Evolutionary conservation across 345 rosid genomes (phyloP).

Genomic region (Orychophragmus violaceus): DNA sequence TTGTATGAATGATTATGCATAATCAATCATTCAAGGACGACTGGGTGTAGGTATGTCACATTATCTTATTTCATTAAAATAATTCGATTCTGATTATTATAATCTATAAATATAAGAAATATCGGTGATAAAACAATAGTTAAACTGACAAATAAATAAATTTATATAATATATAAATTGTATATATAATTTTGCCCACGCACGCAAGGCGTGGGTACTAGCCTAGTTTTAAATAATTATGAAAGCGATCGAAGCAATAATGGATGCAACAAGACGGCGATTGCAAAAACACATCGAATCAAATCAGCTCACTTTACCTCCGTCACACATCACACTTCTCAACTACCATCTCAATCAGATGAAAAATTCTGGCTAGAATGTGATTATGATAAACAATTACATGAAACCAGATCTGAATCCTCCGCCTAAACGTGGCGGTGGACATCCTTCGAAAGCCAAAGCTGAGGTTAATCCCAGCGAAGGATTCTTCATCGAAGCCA

Average conservation of each 20-base stretch:
- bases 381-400: slow-evolving; percentile 61
- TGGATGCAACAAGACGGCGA: slow-evolving; percentile 58
- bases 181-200: too few species aligned
- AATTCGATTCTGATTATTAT: too few species aligned
- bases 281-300: slow-evolving; percentile 56
- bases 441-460: slow-evolving; percentile 77
- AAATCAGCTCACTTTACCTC: slow-evolving; percentile 41
- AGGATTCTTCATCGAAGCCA: slow-evolving; percentile 31
- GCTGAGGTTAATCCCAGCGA: slow-evolving; percentile 26
- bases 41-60: too few species aligned
- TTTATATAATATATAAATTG: too few species aligned
- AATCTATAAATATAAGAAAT: too few species aligned
- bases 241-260: slow-evolving; percentile 58
- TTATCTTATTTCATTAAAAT: too few species aligned
- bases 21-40: too few species aligned
- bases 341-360: slow-evolving; percentile 57
- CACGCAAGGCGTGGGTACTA: too few species aligned
- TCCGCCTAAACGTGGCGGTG: slow-evolving; percentile 83
- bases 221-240: too few species aligned
- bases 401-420: slow-evolving; percentile 62
- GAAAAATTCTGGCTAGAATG: slow-evolving; percentile 55
- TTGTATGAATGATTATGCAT: too few species aligned
- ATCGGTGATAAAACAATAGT: too few species aligned
- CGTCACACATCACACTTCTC: slow-evolving; percentile 53
- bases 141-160: too few species aligned